Conservation (phyloP, 345 rosid genomes). For the Moringa oleifera region DNA sequence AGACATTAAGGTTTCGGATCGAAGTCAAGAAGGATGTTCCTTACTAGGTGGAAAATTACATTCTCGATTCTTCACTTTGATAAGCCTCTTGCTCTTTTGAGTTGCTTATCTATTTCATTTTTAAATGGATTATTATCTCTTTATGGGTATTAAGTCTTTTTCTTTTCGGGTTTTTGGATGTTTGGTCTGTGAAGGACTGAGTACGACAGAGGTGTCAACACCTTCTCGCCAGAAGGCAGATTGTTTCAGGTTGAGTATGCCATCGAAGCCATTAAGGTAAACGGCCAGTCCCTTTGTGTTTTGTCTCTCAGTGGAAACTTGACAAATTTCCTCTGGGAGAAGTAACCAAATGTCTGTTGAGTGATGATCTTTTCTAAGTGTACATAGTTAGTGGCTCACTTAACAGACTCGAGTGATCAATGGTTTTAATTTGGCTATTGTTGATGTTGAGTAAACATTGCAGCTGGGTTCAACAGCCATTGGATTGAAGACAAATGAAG, state of each 20-base stretch:
- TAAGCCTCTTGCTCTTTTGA: neutral
- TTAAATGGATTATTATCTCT: neutral
- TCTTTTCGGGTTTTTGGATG: neutral
- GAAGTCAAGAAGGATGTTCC: constrained; percentile 47
- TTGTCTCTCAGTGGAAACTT: constrained; percentile 1
- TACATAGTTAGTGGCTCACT: too few relatives aligned
- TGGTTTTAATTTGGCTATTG: neutral
- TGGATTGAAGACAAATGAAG: constrained; percentile 87
- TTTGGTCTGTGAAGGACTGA: constrained; percentile 58
- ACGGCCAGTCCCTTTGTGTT: neutral
- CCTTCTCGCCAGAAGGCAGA: constrained; percentile 97
- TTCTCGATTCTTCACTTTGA: constrained; percentile 2
- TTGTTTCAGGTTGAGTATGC: constrained; percentile 98
- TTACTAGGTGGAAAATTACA: constrained; percentile 47
- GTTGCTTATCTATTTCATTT: constrained; percentile 2
- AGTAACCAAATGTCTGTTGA: too few relatives aligned
- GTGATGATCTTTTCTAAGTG: neutral
- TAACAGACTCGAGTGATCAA: neutral
- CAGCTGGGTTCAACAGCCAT: constrained; percentile 97
- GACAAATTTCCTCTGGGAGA: too few relatives aligned
- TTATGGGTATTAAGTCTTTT: neutral
- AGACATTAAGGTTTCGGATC: constrained; percentile 22
- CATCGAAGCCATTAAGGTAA: constrained; percentile 96
- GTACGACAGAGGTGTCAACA: constrained; percentile 99
- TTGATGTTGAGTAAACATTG: constrained; percentile 11